Evolutionary conservation across 2,329 filamentous ascomycete species (phyloP).

Genomic region (Aspergillus aculeatus): DNA sequence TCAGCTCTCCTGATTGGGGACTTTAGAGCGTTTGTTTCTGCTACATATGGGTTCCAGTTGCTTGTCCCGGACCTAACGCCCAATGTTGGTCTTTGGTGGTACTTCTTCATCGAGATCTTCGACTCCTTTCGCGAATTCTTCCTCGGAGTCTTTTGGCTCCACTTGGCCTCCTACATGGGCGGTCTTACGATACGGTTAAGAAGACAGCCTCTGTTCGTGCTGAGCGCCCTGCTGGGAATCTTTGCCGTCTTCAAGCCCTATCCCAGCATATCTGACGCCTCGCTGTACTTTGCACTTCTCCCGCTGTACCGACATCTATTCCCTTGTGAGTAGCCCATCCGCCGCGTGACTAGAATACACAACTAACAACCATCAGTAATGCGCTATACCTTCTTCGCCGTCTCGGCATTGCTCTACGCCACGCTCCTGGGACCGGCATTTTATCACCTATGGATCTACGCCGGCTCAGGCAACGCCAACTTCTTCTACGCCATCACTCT

Average conservation of each 20-base stretch:
- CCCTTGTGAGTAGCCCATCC: slow-evolving; percentile 57
- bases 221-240: slow-evolving; percentile 81
- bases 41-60: slow-evolving; percentile 91
- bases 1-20: slow-evolving; percentile 71
- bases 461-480: slow-evolving; percentile 95
- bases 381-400: slow-evolving; percentile 86
- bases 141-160: slow-evolving; percentile 95
- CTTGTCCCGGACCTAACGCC: slow-evolving; percentile 89
- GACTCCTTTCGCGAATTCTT: slow-evolving; percentile 97
- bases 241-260: slow-evolving; percentile 97
- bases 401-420: slow-evolving; percentile 80
- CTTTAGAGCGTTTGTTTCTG: slow-evolving; percentile 83
- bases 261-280: slow-evolving; percentile 85
- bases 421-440: slow-evolving; percentile 89
- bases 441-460: slow-evolving; percentile 97
- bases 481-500: slow-evolving; percentile 99
- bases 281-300: slow-evolving; percentile 77
- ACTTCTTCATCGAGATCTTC: slow-evolving; percentile 99
- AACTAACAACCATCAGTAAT: slow-evolving; percentile 61
- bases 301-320: slow-evolving; percentile 90
- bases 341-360: not conserved
- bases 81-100: slow-evolving; percentile 98
- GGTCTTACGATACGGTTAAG: slow-evolving; percentile 80
- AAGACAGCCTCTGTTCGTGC: slow-evolving; percentile 79
- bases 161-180: slow-evolving; percentile 84